These are phyloP conservation scores for Ceratocystis ficicola DNA, from an alignment of 2,329 filamentous ascomycete species.

Conservation along the genomic window DNA sequence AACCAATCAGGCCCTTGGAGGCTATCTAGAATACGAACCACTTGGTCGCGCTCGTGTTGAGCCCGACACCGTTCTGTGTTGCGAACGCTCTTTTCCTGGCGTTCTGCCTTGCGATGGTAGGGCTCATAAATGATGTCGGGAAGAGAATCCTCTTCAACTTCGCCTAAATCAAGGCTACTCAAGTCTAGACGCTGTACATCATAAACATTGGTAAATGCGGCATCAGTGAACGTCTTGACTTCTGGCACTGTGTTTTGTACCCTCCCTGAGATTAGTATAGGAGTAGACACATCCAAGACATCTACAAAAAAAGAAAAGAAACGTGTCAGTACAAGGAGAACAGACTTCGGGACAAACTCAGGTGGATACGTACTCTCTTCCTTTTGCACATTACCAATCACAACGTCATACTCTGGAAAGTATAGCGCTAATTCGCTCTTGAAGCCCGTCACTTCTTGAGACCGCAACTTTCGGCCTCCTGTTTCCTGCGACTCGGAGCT, in stretches of 20 bases:
- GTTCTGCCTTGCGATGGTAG: conserved; percentile 46
- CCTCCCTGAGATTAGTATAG: conserved; percentile 45
- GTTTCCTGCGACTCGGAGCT: conserved; percentile 42
- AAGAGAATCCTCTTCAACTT: conserved; percentile 41
- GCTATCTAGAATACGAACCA: conserved; percentile 59
- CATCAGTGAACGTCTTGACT: conserved; percentile 34
- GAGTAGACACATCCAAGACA: conserved; percentile 58
- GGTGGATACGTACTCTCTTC: conserved; percentile 52
- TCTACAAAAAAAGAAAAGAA: conserved; percentile 38
- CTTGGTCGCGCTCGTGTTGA: conserved; percentile 54
- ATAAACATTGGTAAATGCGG: conserved; percentile 44
- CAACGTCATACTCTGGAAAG: conserved; percentile 87
- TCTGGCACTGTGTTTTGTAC: background rate
- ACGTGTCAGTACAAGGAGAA: background rate
- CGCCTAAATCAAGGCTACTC: conserved; percentile 38
- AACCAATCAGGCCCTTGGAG: conserved; percentile 89
- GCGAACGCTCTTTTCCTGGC: conserved; percentile 49
- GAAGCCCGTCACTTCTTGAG: conserved; percentile 70
- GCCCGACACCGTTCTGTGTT: conserved; percentile 53
- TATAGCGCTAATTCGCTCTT: conserved; percentile 87
- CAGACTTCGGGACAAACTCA: background rate
- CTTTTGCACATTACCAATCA: conserved; percentile 74
- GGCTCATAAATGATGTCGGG: conserved; percentile 43
- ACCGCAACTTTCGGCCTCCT: conserved; percentile 68
- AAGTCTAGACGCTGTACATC: conserved; percentile 47